Percentiles rank a stretch among this genome's conserved stretches.
Evolutionary conservation across 441 rosid species (phyloP).

Genomic region (Eruca vesicaria): DNA sequence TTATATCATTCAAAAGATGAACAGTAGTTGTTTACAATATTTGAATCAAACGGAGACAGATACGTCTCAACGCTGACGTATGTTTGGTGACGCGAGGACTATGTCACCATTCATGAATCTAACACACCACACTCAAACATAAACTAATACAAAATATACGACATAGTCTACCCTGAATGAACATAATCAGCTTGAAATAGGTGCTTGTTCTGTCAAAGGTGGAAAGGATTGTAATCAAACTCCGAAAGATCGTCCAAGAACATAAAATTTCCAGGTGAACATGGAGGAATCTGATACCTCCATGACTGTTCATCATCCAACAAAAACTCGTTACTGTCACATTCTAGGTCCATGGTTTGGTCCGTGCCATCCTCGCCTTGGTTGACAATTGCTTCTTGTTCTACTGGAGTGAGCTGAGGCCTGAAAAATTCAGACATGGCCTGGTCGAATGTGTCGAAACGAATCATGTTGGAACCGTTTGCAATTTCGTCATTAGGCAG

Average conservation of each 20-base stretch:
- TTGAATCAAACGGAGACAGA: neutral
- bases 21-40: neutral
- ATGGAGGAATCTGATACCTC: neutral
- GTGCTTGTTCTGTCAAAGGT: neutral
- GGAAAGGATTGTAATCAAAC: neutral
- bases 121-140: neutral
- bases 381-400: neutral
- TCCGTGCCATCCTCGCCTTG: neutral
- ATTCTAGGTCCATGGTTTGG: conserved; percentile 1
- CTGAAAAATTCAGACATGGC: neutral
- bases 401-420: neutral
- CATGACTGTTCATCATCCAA: neutral
- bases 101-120: neutral
- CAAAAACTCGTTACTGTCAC: neutral
- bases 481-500: neutral
- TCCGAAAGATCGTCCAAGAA: neutral
- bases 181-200: neutral
- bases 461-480: conserved; percentile 9
- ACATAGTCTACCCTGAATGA: neutral
- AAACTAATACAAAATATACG: neutral
- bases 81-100: neutral
- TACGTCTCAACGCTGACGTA: neutral
- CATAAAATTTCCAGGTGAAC: neutral
- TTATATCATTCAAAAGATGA: neutral
- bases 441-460: neutral